Percentiles rank a stretch among this genome's conserved stretches.
Evolutionary conservation across 2,329 filamentous ascomycete genomes (phyloP).

Genomic region (Aureobasidium sp.): DNA sequence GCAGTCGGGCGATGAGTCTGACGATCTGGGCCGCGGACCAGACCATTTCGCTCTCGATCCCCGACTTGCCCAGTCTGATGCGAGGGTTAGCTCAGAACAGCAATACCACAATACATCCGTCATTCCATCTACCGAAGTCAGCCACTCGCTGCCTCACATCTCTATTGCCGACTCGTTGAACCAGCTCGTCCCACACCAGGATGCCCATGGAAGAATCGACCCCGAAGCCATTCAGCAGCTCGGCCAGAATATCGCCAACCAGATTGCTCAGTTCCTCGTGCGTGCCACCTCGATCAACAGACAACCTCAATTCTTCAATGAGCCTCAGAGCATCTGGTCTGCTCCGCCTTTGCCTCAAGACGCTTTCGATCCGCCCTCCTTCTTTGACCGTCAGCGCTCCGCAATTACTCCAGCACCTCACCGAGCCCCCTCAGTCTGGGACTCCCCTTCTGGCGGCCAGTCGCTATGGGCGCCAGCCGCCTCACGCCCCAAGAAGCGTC

Average conservation of each 20-base stretch:
- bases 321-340: background rate
- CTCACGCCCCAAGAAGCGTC: conserved; percentile 1
- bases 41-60: background rate
- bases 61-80: conserved; percentile 4
- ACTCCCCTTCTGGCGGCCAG: conserved; percentile 12
- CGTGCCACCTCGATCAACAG: background rate
- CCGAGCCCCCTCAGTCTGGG: conserved; percentile 10
- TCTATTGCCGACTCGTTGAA: conserved; percentile 9
- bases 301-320: conserved; percentile 10
- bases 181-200: conserved; percentile 9
- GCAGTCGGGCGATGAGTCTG: conserved; percentile 12
- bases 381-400: background rate
- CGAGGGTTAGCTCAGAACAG: background rate
- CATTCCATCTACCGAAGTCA: conserved; percentile 6
- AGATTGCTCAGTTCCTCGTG: conserved; percentile 24
- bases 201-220: conserved; percentile 13
- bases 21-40: conserved; percentile 13
- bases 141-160: conserved; percentile 5
- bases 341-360: conserved; percentile 8
- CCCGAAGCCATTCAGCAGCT: conserved; percentile 24
- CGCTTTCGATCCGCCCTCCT: conserved; percentile 2
- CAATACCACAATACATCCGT: conserved; percentile 2
- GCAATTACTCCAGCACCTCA: background rate
- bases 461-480: conserved; percentile 17
- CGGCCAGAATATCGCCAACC: conserved; percentile 26